phyloP scores from a whole-genome alignment of 495 filamentous ascomycete genomes.

The Cryomyces minteri region DNA sequence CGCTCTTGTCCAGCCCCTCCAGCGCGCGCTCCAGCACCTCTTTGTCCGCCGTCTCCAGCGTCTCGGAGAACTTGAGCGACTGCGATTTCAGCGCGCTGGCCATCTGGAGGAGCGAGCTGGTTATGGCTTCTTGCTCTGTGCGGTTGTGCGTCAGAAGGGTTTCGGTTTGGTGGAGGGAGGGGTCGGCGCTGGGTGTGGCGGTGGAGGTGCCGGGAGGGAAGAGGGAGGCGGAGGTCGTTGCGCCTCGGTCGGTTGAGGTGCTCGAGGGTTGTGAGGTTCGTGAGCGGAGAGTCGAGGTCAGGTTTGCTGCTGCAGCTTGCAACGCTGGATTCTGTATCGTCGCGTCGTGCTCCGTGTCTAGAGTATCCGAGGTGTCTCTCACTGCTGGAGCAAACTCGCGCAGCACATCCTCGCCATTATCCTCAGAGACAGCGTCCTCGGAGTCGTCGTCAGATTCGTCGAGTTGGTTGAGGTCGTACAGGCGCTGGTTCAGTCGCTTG shows the following conservation, averaged over 20 bases:
- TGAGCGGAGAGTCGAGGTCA: conserved; percentile 16
- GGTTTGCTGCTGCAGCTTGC: conserved; percentile 6
- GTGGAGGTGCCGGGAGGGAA: conserved; percentile 8
- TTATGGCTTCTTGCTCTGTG: conserved; percentile 68
- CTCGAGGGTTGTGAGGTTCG: conserved; percentile 7
- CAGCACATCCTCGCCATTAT: conserved; percentile 5
- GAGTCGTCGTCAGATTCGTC: conserved; percentile 12
- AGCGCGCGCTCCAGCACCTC: conserved; percentile 48
- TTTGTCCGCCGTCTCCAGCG: conserved; percentile 53
- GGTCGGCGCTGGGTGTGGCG: conserved; percentile 8
- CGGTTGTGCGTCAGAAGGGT: conserved; percentile 54
- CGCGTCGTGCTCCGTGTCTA: conserved; percentile 9
- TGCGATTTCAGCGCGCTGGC: conserved; percentile 62
- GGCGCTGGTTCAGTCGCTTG: conserved; percentile 18
- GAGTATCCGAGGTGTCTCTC: conserved; percentile 3
- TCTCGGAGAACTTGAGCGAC: conserved; percentile 46
- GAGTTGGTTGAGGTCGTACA: conserved; percentile 35
- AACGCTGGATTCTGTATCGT: conserved; percentile 6
- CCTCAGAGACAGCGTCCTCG: conserved; percentile 2
- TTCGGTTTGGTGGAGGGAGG: conserved; percentile 28
- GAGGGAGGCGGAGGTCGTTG: conserved; percentile 12
- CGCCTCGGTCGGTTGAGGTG: conserved; percentile 4
- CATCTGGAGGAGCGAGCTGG: conserved; percentile 56
- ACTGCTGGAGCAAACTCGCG: conserved; percentile 16
- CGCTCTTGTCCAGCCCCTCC: conserved; percentile 58